Conservation (phyloP, 371 early-diverging fungal genomes). For the Lichtheimia corymbifera region DNA sequence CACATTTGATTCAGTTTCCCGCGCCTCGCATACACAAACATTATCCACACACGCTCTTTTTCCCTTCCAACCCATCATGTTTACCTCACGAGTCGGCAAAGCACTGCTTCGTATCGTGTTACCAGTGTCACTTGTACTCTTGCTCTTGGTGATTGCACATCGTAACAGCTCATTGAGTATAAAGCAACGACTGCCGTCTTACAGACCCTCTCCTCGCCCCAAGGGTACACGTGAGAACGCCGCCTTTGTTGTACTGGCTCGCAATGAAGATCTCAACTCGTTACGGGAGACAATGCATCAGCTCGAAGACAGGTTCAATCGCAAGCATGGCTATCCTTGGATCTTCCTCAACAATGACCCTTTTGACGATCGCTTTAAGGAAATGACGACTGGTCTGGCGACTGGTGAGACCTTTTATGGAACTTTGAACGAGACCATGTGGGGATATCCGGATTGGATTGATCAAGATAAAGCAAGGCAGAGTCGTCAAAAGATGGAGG, state of each 20-base stretch:
- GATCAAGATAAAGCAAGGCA: conserved; percentile 63
- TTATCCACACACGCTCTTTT: no score
- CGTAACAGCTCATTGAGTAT: conserved; percentile 8
- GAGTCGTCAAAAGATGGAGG: conserved; percentile 55
- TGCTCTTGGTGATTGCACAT: conserved; percentile 12
- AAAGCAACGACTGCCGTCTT: background rate
- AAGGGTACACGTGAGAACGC: conserved; percentile 36
- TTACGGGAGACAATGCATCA: conserved; percentile 65
- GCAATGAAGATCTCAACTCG: conserved; percentile 76
- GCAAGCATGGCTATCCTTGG: conserved; percentile 79
- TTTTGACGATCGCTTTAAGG: conserved; percentile 76
- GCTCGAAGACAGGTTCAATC: conserved; percentile 84
- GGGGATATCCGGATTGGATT: conserved; percentile 83
- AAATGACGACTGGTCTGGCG: conserved; percentile 37
- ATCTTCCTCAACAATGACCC: conserved; percentile 80
- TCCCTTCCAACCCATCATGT: background rate
- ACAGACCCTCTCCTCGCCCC: conserved; percentile 2
- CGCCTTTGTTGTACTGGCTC: conserved; percentile 58
- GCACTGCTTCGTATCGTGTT: conserved; percentile 5
- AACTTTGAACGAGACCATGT: conserved; percentile 54
- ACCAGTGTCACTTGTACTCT: conserved; percentile 10
- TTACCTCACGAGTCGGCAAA: conserved; percentile 9
- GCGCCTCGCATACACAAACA: no score
- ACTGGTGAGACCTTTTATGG: conserved; percentile 47
- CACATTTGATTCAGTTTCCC: no score